Evolutionary conservation across 768 basidiomycete genomes (phyloP).

Genomic region (Leccinum truebloodii): DNA sequence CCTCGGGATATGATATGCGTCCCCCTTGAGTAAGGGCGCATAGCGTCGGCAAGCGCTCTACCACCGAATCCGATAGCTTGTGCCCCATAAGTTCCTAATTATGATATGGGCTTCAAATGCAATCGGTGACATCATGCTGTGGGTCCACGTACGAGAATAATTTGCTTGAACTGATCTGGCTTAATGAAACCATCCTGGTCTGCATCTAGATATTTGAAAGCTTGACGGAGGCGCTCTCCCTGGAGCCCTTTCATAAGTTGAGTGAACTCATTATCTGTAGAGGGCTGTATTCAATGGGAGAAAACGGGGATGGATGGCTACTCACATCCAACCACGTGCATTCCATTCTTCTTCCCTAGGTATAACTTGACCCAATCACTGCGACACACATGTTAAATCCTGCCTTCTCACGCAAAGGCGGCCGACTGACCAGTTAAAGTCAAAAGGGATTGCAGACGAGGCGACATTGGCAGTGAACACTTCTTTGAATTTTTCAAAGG

Average conservation of each 20-base stretch:
- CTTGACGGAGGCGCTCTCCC: conserved; percentile 95
- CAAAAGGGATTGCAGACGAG: conserved; percentile 84
- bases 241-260: conserved; percentile 99
- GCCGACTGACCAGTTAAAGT: conserved; percentile 79
- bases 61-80: conserved; percentile 92
- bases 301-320: conserved; percentile 14
- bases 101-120: background rate
- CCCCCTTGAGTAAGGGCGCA: conserved; percentile 88
- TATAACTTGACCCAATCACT: conserved; percentile 97
- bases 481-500: conserved; percentile 92
- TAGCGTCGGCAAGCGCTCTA: conserved; percentile 89
- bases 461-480: conserved; percentile 83
- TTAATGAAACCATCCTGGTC: conserved; percentile 93
- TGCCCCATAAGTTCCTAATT: conserved; percentile 91
- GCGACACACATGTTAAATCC: conserved; percentile 11
- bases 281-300: conserved; percentile 10
- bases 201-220: conserved; percentile 88
- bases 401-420: background rate
- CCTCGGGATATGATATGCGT: conserved; percentile 94
- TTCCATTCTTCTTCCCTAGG: conserved; percentile 88
- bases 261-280: conserved; percentile 90
- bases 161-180: conserved; percentile 92
- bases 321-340: conserved; percentile 90
- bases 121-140: background rate
- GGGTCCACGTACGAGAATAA: conserved; percentile 73